A percentile compares a stretch with the other conserved stretches of the same genome.
Evolutionary conservation across 169 alveolate species (phyloP).

Genomic region (Theileria annulata): DNA sequence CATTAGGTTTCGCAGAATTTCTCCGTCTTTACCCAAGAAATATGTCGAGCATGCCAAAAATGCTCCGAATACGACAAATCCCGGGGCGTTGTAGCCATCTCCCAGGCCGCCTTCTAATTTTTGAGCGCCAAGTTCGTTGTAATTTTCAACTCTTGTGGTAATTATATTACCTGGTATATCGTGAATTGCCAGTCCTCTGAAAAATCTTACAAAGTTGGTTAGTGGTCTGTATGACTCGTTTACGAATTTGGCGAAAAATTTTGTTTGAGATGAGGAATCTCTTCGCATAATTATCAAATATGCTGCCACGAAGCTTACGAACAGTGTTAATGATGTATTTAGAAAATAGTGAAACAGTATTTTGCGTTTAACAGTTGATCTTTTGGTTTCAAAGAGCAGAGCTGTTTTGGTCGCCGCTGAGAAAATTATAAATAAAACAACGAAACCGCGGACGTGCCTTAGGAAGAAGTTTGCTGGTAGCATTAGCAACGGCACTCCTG

Average conservation of each 20-base stretch:
- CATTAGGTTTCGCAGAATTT: slow-evolving; percentile 13
- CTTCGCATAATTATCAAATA: slow-evolving; percentile 19
- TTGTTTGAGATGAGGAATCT: not conserved
- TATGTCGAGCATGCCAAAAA: slow-evolving; percentile 13
- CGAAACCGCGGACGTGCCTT: slow-evolving; percentile 35
- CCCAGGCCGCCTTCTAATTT: slow-evolving; percentile 19
- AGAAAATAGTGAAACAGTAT: slow-evolving; percentile 10
- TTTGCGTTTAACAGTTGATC: slow-evolving; percentile 18
- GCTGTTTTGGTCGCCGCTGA: slow-evolving; percentile 9
- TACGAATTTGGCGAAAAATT: slow-evolving; percentile 8
- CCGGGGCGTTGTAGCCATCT: slow-evolving; percentile 43
- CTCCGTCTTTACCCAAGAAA: slow-evolving; percentile 28
- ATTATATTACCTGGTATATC: slow-evolving; percentile 31
- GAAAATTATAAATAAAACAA: slow-evolving; percentile 10
- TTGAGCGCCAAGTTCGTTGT: slow-evolving; percentile 24
- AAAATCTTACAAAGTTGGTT: slow-evolving; percentile 9
- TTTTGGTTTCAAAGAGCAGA: slow-evolving; percentile 24
- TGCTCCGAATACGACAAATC: slow-evolving; percentile 29
- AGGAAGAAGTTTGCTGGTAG: slow-evolving; percentile 22
- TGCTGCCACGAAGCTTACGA: not conserved
- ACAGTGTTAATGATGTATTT: slow-evolving; percentile 2
- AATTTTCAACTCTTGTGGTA: slow-evolving; percentile 25
- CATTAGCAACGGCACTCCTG: slow-evolving; percentile 14
- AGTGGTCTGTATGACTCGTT: slow-evolving; percentile 2
- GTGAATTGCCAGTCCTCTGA: slow-evolving; percentile 29